These are phyloP conservation scores for Cicer chorassanicum DNA, from an alignment of 306 rosid genomes.

Conservation along the genomic window DNA sequence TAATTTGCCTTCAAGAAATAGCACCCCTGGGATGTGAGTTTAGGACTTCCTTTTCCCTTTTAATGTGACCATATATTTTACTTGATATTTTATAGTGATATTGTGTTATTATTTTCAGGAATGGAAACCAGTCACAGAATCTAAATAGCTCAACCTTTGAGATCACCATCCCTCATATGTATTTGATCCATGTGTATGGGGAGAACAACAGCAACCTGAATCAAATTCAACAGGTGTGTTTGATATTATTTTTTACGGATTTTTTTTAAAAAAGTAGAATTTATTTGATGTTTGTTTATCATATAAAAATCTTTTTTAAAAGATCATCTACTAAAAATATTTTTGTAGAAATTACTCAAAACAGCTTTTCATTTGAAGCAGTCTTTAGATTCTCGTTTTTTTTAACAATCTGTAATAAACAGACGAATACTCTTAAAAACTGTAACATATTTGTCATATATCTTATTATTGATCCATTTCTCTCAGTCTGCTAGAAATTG, in stretches of 20 bases:
- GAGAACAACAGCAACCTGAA: conserved; percentile 65
- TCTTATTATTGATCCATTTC: conserved; percentile 12
- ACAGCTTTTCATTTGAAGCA: too few relatives aligned
- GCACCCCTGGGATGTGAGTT: conserved; percentile 66
- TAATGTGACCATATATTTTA: background rate
- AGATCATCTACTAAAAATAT: too few relatives aligned
- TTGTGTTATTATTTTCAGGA: conserved; percentile 46
- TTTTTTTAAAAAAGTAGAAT: too few relatives aligned
- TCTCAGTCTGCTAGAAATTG: background rate
- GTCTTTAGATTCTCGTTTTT: too few relatives aligned
- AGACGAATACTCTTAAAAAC: too few relatives aligned
- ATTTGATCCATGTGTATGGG: conserved; percentile 65
- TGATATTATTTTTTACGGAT: background rate
- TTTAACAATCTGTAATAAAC: too few relatives aligned
- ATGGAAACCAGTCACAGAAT: conserved; percentile 57
- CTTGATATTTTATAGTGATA: conserved; percentile 25
- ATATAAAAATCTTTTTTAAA: too few relatives aligned
- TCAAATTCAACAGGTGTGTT: conserved; percentile 78
- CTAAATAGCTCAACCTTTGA: conserved; percentile 55
- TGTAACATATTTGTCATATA: background rate
- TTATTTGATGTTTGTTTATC: too few relatives aligned
- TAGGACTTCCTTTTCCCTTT: background rate
- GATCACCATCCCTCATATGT: conserved; percentile 67
- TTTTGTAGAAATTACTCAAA: too few relatives aligned
- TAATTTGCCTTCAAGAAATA: conserved; percentile 61